phyloP scores from a whole-genome alignment of 2,329 filamentous ascomycete genomes.

The Xenosphaeropsis pyriputrescens region DNA sequence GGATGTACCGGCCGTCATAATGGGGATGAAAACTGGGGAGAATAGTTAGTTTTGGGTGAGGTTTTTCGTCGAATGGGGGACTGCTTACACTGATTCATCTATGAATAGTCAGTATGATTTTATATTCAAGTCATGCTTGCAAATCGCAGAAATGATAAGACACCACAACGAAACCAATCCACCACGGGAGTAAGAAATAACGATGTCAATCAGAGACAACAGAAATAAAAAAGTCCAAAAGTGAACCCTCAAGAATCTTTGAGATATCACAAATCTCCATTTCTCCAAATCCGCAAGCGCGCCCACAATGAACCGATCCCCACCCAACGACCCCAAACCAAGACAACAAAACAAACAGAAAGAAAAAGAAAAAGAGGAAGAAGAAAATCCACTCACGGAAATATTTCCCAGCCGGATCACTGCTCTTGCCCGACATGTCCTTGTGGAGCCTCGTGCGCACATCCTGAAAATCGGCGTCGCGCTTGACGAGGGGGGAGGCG shows the following conservation, averaged over 20 bases:
- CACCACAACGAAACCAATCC: no score
- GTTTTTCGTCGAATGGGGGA: no score
- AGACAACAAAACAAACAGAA: neutral
- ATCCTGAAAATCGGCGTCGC: slow-evolving; percentile 16
- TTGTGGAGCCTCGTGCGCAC: slow-evolving; percentile 14
- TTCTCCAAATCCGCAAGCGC: no score
- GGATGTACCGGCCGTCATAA: slow-evolving; percentile 20
- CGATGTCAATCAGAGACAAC: no score
- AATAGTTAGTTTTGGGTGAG: no score
- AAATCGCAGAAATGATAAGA: neutral
- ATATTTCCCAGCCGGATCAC: slow-evolving; percentile 20
- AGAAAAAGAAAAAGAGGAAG: slow-evolving; percentile 4
- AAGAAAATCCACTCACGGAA: slow-evolving; percentile 17
- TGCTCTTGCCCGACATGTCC: slow-evolving; percentile 16
- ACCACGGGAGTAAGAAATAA: no score
- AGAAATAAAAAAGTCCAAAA: no score
- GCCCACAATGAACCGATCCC: no score
- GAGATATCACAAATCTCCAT: no score
- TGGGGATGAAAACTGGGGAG: slow-evolving; percentile 19
- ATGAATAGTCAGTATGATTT: neutral
- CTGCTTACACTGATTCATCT: slow-evolving; percentile 10
- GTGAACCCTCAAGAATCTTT: no score
- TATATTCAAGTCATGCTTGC: neutral
- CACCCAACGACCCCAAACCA: no score
- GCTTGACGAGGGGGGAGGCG: slow-evolving; percentile 8